Conservation (phyloP, 257 asterid species). For the Schizonepeta tenuifolia region DNA sequence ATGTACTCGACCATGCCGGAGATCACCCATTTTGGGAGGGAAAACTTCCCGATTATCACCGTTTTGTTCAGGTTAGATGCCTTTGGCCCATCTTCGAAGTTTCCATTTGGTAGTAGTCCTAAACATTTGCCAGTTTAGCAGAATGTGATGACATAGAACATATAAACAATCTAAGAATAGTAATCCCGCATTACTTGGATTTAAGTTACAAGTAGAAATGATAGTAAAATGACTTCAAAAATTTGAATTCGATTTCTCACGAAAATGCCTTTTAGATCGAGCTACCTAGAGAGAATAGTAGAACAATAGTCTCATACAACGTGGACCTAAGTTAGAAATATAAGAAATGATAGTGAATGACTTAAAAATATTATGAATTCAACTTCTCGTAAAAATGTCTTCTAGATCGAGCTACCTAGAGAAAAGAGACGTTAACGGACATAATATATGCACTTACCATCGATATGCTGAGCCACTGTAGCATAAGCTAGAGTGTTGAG, state of each 20-base stretch:
- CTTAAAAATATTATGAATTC: neutral
- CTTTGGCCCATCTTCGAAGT: conserved; percentile 70
- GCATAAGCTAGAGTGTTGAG: conserved; percentile 45
- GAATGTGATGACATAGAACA: neutral
- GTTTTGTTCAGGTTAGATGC: conserved; percentile 57
- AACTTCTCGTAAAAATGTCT: neutral
- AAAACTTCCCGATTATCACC: conserved; percentile 59
- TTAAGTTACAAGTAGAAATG: conserved; percentile 1
- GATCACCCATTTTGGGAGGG: conserved; percentile 80
- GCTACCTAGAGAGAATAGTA: neutral
- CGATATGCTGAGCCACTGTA: conserved; percentile 42
- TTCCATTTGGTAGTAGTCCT: conserved; percentile 68
- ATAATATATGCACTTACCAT: conserved; percentile 43
- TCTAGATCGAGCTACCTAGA: neutral
- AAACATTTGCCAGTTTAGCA: conserved; percentile 1
- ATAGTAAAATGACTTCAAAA: neutral
- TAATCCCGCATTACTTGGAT: neutral
- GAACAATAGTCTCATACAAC: neutral
- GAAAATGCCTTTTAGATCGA: neutral
- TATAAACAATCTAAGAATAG: neutral
- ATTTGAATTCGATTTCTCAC: neutral
- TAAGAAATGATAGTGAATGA: neutral
- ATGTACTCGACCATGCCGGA: conserved; percentile 69
- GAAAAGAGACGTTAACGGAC: neutral
- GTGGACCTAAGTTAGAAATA: neutral